Evolutionary conservation across 305 asterid genomes (phyloP).

Genomic region (Fraxinus greggii): DNA sequence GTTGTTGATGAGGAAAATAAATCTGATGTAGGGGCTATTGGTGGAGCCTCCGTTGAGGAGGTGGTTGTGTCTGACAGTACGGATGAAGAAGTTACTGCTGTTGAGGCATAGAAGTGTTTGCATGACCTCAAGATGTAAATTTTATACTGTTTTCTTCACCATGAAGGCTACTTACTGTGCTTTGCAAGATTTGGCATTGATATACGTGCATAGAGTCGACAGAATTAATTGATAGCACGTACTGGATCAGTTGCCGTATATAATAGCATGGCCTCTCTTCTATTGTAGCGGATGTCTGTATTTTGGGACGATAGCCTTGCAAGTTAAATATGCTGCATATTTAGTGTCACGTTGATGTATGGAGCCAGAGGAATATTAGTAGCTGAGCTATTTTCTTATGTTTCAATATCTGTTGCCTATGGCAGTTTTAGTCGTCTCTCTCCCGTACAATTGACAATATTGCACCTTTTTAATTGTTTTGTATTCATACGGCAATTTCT

Average conservation of each 20-base stretch:
- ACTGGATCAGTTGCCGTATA: not conserved
- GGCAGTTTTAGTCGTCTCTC: not conserved
- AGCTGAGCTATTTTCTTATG: not conserved
- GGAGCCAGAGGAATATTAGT: not conserved
- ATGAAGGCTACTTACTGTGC: not conserved
- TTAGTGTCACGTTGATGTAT: not conserved
- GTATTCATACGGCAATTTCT: not conserved
- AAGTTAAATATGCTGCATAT: not conserved
- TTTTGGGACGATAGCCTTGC: not conserved
- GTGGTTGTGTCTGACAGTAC: slow-evolving; percentile 25
- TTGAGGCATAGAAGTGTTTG: slow-evolving; percentile 31
- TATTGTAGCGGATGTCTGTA: not conserved
- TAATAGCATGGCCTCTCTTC: not conserved
- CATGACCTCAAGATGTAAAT: not conserved
- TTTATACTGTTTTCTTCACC: not conserved
- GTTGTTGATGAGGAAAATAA: slow-evolving; percentile 26
- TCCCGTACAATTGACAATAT: not conserved
- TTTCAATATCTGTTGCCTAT: not conserved
- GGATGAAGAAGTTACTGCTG: slow-evolving; percentile 41
- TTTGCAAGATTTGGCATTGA: not conserved
- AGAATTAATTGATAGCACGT: not conserved
- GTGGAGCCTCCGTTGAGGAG: slow-evolving; percentile 29
- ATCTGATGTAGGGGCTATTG: slow-evolving; percentile 9
- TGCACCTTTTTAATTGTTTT: not conserved
- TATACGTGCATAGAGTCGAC: not conserved